Evolutionary conservation across 495 filamentous ascomycete species (phyloP).

Genomic region (Friedmanniomyces endolithicus): DNA sequence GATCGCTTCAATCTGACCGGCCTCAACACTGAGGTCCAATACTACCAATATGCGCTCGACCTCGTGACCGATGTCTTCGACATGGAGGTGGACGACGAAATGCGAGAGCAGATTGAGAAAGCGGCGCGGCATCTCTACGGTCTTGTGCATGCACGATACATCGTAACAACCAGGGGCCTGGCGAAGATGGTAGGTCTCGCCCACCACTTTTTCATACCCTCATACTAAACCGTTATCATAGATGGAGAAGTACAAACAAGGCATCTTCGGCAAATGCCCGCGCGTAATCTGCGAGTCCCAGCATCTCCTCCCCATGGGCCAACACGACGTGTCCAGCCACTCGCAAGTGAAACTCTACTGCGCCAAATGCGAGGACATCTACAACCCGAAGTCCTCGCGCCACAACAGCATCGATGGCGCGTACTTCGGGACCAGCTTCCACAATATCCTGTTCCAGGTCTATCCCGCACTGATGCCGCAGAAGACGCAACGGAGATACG

Average conservation of each 20-base stretch:
- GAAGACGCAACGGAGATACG: constrained; percentile 75
- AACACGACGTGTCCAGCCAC: constrained; percentile 69
- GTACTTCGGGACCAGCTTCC: constrained; percentile 95
- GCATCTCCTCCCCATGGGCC: constrained; percentile 83
- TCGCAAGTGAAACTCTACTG: constrained; percentile 95
- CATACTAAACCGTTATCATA: constrained; percentile 28
- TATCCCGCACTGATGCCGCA: constrained; percentile 78
- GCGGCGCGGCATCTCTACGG: constrained; percentile 93
- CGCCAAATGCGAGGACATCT: constrained; percentile 91
- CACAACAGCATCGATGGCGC: constrained; percentile 92
- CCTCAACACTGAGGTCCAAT: constrained; percentile 90
- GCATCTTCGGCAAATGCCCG: constrained; percentile 95
- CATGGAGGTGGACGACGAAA: constrained; percentile 95
- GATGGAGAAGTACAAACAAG: constrained; percentile 98
- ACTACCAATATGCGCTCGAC: constrained; percentile 97
- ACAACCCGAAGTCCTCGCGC: constrained; percentile 96
- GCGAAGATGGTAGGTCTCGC: constrained; percentile 74
- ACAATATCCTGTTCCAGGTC: constrained; percentile 97
- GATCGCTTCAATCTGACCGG: constrained; percentile 98
- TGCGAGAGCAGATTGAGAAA: constrained; percentile 96
- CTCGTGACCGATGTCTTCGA: constrained; percentile 99
- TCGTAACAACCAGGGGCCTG: constrained; percentile 87
- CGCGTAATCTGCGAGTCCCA: constrained; percentile 87
- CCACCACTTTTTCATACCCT: neutral
- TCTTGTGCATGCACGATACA: constrained; percentile 90